Base-by-base conservation (phyloP, 1,284 basidiomycete genomes). In the Termitomyces sp. region DNA sequence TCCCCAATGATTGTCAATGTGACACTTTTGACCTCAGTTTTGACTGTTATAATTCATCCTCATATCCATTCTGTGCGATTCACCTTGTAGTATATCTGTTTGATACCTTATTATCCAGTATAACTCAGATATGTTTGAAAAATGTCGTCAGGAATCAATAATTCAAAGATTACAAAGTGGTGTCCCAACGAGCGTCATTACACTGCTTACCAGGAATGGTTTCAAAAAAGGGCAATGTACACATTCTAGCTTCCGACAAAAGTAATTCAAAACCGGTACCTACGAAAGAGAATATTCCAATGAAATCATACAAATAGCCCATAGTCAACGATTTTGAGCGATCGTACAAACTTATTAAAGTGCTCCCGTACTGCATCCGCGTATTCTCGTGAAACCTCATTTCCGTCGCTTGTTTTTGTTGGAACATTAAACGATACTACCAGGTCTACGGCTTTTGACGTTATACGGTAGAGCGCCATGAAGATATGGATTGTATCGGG, bases 371-470 rank as follows among this genome's bases (percentile, higher is more conserved):
- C 77, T 21, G 55, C 54, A 59, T 67, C 59, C 58, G 73, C 61
- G 52, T 68, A 68, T 62, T 75, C 67, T 56, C 70, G 68, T 30
- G 65, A 70, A 30, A 78, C 70, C 40, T 70, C 73, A 3, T 70
- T 76, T 26, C 75, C 75, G 51, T 80, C 79, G 15, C 69, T 68
- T 15, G 79, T 69, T 38, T 64, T 65, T 38, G 77, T 67, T 15
- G 91, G 91, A 24, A 91, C 78, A 68, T 94, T 97, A 67, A 87
- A 87, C 19, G 87, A 86, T 60, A 91, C 76, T 36, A 95, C 87
- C 19, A 96, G 67, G 67, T 97, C 94, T 7, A 86, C 80, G 28
- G 73, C 74, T 67, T 88, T 91, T 50, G 71, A 67, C 61, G 78
- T 68, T n/a, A 94, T 73, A 26, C 94, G 83, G 71, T 86, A 95